phyloP scores from a whole-genome alignment of 768 basidiomycete genomes.

The Leccinum ochraceum region DNA sequence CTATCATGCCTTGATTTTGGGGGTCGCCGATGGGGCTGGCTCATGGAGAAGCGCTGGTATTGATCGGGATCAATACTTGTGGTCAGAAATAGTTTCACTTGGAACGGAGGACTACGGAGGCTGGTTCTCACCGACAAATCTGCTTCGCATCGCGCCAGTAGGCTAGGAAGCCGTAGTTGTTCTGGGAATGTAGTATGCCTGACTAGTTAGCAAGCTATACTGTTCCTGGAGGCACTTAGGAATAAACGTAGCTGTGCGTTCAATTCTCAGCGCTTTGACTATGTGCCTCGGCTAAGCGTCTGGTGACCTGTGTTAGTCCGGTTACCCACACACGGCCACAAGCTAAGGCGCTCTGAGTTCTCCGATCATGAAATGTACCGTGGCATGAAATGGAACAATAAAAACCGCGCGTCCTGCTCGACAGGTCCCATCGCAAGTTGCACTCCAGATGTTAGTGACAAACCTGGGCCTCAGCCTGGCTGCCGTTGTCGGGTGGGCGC shows the following conservation, averaged over 20 bases:
- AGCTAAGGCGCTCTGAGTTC: background rate
- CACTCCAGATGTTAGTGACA: conserved; percentile 34
- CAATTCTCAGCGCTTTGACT: background rate
- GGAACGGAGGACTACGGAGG: too few relatives aligned
- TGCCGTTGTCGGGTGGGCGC: conserved; percentile 16
- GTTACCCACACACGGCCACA: background rate
- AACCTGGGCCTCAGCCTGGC: conserved; percentile 5
- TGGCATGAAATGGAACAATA: background rate
- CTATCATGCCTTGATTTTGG: too few relatives aligned
- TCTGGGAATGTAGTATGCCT: background rate
- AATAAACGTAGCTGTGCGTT: background rate
- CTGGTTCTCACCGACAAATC: too few relatives aligned
- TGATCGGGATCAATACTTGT: background rate
- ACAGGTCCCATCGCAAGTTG: background rate
- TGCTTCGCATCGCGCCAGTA: too few relatives aligned
- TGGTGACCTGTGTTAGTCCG: too few relatives aligned
- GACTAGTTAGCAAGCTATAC: background rate
- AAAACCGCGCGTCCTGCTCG: background rate
- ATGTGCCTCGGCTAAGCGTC: background rate
- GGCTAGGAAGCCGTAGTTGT: background rate
- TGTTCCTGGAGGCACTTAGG: too few relatives aligned
- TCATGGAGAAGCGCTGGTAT: background rate
- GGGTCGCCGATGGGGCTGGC: background rate
- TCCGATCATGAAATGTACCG: background rate
- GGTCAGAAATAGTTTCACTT: too few relatives aligned